Evolutionary conservation across 2,329 filamentous ascomycete genomes (phyloP), one percentile per base, ranked within the genome.

Genomic region (Ascochyta rabiei): DNA sequence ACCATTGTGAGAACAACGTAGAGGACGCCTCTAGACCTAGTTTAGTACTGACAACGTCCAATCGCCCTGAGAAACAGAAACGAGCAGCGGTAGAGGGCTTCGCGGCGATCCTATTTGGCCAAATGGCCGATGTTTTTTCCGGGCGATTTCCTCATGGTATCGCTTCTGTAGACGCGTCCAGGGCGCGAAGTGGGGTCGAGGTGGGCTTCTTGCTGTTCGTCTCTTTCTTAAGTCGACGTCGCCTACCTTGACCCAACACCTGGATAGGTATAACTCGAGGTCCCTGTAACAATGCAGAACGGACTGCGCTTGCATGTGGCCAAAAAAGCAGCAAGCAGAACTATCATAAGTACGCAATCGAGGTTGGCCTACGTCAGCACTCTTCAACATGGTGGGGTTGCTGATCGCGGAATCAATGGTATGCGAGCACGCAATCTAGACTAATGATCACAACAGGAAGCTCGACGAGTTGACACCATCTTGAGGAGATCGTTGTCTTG

Each of bases 391-490:
- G 53, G 53, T 51, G 53, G 53, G 53, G 53, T 51, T 26, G 48
- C 43, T 52, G 48, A 56, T 56, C 39, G 53, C 53, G 53, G 53
- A 39, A 56, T 52, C 19, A 48, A 52, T 47, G 48, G 43, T 44
- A 52, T 56, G 53, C 43, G 61, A 70, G 68, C 69, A 71, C 69
- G 69, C 68, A 66, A 71, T 71, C 54, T 34, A 34, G 50, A 53
- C 64, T 66, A 70, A 54, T 34, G 56, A 69, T 69, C 62, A 53
- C 63, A 66, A 69, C 62, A 63, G 57, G 52, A 49, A 57, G 48
- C 33, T 55, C 53, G 26, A 35, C 53, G 45, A 48, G 50, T 57
- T 62, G 56, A 62, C 51, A 60, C 54, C 50, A 55, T 40, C 48
- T 38, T 53, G 56, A 52, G 52, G 56, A 56, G 44, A 53, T 19